phyloP scores from a whole-genome alignment of 805 yeast genomes.

The Kregervanrija pseudodelftensis region DNA sequence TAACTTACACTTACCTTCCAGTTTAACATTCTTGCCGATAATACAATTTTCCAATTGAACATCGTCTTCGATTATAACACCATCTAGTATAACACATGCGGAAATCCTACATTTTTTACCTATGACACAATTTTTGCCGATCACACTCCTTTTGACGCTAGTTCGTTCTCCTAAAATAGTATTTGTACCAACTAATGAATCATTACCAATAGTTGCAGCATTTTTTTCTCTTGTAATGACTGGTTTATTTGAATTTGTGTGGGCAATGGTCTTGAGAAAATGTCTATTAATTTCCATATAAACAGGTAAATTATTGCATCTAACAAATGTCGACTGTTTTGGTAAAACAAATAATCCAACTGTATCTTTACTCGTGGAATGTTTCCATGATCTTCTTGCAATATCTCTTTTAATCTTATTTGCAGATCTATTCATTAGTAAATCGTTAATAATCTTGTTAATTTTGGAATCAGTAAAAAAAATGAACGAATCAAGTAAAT shows the following conservation, averaged over 20 bases:
- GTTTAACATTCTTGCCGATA: conserved; percentile 61
- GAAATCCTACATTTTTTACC: conserved; percentile 85
- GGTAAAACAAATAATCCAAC: conserved; percentile 71
- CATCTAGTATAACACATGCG: conserved; percentile 74
- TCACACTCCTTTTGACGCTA: conserved; percentile 76
- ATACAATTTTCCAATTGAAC: conserved; percentile 78
- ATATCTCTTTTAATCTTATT: conserved; percentile 74
- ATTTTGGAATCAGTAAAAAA: conserved; percentile 54
- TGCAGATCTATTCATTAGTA: conserved; percentile 36
- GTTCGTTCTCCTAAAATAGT: conserved; percentile 75
- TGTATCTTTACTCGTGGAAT: conserved; percentile 47
- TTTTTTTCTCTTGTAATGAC: conserved; percentile 30
- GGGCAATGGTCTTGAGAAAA: conserved; percentile 60
- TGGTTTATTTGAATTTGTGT: conserved; percentile 16
- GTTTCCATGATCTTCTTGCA: conserved; percentile 90
- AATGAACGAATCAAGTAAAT: conserved; percentile 66
- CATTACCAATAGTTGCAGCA: conserved; percentile 79
- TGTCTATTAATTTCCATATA: conserved; percentile 86
- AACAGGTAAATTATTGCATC: conserved; percentile 73
- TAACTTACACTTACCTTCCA: conserved; percentile 59
- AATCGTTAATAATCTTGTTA: conserved; percentile 14
- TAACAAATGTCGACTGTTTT: conserved; percentile 57
- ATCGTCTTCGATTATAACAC: conserved; percentile 72
- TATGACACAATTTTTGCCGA: conserved; percentile 66
- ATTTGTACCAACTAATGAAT: conserved; percentile 66